Conservation (phyloP, 495 filamentous ascomycete species). For the Tuber indicum region DNA sequence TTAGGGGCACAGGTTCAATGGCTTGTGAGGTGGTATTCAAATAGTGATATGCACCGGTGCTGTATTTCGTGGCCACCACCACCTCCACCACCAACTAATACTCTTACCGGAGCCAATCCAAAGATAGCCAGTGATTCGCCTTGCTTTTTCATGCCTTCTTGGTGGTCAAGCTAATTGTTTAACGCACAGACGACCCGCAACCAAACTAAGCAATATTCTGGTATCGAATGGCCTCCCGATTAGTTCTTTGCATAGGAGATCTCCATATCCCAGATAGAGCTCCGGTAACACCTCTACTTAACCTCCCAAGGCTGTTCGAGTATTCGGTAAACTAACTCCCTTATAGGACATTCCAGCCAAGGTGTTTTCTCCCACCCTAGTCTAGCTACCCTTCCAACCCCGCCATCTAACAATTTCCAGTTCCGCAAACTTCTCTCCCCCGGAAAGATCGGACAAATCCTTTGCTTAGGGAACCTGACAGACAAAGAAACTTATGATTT, state of each 20-base stretch:
- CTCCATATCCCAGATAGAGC: slow-evolving; percentile 96
- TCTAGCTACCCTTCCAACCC: slow-evolving; percentile 18
- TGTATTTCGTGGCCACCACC: background rate
- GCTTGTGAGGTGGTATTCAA: background rate
- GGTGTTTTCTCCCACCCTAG: slow-evolving; percentile 47
- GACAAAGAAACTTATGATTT: slow-evolving; percentile 91
- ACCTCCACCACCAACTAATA: background rate
- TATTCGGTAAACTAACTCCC: background rate
- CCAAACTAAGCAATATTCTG: background rate
- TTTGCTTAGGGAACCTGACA: slow-evolving; percentile 95
- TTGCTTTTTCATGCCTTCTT: background rate
- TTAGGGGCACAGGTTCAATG: background rate
- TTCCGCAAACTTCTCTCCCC: slow-evolving; percentile 98
- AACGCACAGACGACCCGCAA: background rate
- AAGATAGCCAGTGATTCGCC: background rate
- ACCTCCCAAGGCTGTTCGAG: slow-evolving; percentile 11
- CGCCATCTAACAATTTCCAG: slow-evolving; percentile 47
- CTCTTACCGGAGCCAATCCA: background rate
- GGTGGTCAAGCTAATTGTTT: background rate
- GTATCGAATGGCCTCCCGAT: slow-evolving; percentile 61
- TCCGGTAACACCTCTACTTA: slow-evolving; percentile 49
- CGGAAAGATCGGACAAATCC: slow-evolving; percentile 94
- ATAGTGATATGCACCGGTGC: background rate
- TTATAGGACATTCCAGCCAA: slow-evolving; percentile 80
- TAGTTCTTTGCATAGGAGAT: slow-evolving; percentile 90